Base-by-base conservation (phyloP, 495 filamentous ascomycete species). In the Podospora bellae-mahoneyi region DNA sequence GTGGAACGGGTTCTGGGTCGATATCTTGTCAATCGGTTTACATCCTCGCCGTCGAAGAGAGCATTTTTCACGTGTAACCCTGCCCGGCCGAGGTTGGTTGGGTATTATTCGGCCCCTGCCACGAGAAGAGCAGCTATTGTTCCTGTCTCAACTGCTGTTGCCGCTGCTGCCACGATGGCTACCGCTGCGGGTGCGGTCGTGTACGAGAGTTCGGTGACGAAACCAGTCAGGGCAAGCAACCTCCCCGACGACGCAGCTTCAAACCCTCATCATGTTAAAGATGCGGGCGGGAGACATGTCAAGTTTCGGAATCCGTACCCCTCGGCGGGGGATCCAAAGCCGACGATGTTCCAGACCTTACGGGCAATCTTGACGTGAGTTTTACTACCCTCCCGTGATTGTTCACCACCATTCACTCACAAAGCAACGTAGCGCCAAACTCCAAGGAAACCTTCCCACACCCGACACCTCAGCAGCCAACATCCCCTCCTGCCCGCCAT, bases 391-490 rank as follows among this genome's bases (percentile, higher is more conserved):
- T 13, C 15, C 15, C 15, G 6, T 6, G 10, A 5, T 5, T 30
- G n/a, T 2, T 4, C 5, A 18, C 20, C n/a, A 53, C 56, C 7
- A 16, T 23, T 30, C 59, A 48, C 48, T 32, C 30, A 32, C 30
- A 32, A 32, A 5, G 30, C 7, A 32, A 32, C 30, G n/a, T 60
- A 91, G 86, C 76, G 83, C 89, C 53, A 79, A 80, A 28, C 9
- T 91, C 3, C 82, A 78, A 10, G 91, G 92, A 44, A 89, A 90
- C 63, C 71, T 76, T 7, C 89, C 89, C 18, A 82, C 4, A 88
- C 73, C 91, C 85, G 13, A 89, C 83, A 3, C 86, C 85, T 19
- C 89, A 86, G 20, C 90, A 87, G 3, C 81, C 88, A 3, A 70
- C 26, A 67, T 72, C 54, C 72, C 70, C 30, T 87, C 94, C 23